Base-by-base conservation (phyloP, 768 basidiomycete species). In the Tricholoma hemisulphureum region DNA sequence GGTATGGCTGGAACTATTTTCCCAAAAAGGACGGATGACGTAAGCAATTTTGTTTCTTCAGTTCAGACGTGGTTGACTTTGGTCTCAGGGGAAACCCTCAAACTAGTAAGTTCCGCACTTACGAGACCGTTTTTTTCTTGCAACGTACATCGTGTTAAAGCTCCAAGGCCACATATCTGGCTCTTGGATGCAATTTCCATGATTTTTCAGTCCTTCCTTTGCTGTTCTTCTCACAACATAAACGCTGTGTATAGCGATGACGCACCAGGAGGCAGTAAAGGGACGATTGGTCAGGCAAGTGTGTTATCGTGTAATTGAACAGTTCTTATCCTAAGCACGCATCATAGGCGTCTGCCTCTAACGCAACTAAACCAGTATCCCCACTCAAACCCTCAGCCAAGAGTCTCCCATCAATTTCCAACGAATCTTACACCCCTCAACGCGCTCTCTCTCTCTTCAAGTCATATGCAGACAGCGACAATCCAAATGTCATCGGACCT, bases 151-250 rank as follows among this genome's bases (percentile, higher is more conserved):
- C 35, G 49, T 51, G 26, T 53, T 29, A 35, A 51, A 58, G 56
- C 49, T 53, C 54, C 56, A 57, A 58, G 61, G 60, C 32, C 31
- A 55, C 57, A 28, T 51, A 20, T 16, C 45, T 62, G 63, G 67
- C 67, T 67, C 61, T 71, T 75, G 74, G 65, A 73, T 75, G 69
- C 70, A 59, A 50, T 69, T 62, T 71, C 67, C 80, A 89, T 90
- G 88, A 79, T 69, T 71, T 73, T 86, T 69, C 80, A 77, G 64
- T 83, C 81, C 62, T 70, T 88, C 37, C 70, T 87, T 69, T 88
- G 87, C 72, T 89, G 84, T 68, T 77, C 77, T 71, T 82, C 85
- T 81, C 76, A 82, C 74, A 70, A 75, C 65, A 58, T 75, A 61
- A 75, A 77, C 69, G 71, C 75, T 71, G 66, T 73, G 63, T 73